phyloP scores from a whole-genome alignment of 805 yeast genomes.

The Metschnikowia santaceciliae region DNA sequence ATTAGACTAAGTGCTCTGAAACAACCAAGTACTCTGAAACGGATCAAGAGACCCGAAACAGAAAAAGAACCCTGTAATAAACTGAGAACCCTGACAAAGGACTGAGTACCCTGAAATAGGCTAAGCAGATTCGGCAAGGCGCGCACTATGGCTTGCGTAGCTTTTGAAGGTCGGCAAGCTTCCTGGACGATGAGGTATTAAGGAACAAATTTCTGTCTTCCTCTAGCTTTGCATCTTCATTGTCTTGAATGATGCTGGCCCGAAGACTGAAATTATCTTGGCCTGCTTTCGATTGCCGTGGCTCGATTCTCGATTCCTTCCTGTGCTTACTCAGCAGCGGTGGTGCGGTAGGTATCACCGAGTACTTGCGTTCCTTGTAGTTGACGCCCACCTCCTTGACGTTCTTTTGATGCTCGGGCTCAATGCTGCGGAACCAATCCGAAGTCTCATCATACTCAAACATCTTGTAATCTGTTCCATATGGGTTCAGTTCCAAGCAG shows the following conservation, averaged over 20 bases:
- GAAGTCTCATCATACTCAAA: conserved; percentile 78
- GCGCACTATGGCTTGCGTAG: conserved; percentile 23
- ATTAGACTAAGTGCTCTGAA: no score
- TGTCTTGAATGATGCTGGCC: conserved; percentile 21
- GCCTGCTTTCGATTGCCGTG: conserved; percentile 2
- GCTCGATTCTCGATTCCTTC: conserved; percentile 3
- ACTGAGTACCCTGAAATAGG: background rate
- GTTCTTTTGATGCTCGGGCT: conserved; percentile 51
- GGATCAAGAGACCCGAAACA: no score
- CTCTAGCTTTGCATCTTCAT: conserved; percentile 7
- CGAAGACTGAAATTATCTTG: conserved; percentile 23
- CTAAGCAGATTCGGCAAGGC: background rate
- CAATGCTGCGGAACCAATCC: conserved; percentile 75
- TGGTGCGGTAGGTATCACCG: conserved; percentile 77
- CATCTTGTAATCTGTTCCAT: conserved; percentile 90
- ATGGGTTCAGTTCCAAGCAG: conserved; percentile 87
- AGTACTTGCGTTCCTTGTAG: conserved; percentile 63
- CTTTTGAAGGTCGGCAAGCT: conserved; percentile 28
- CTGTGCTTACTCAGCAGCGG: conserved; percentile 24
- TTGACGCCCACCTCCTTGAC: conserved; percentile 70
- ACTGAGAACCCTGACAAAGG: no score
- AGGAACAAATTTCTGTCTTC: conserved; percentile 6
- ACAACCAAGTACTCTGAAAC: no score
- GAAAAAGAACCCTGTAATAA: no score
- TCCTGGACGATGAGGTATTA: conserved; percentile 20